Base-by-base conservation (phyloP, 208 protist genomes). In the Leishmania mexicana region DNA sequence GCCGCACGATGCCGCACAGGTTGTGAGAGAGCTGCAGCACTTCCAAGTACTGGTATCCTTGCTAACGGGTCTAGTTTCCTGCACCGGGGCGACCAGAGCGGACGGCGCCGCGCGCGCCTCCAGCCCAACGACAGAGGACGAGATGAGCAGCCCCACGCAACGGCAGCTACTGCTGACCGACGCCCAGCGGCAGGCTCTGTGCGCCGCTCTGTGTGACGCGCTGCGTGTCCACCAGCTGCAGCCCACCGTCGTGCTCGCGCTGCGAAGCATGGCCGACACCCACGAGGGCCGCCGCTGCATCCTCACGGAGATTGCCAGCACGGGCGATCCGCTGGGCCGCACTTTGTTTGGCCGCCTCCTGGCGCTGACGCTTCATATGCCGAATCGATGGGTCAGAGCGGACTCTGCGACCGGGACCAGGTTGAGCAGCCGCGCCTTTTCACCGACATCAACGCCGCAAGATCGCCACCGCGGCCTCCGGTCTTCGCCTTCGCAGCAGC, bases 301-400 rank as follows among this genome's bases (percentile, higher is more conserved):
- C 31, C 79, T 96, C 54, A 84, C 90, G 6, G 93, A 96, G 68
- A 92, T 93, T 17, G 78, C 76, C 42, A 74, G 72, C 45, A 71
- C 85, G 2, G 91, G 91, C 1, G 91, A 95, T 38, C 89, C 91
- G 13, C 76, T 93, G 35, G 78, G 85, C 5, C 93, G 93, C 6
- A 93, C 81, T n/a, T 80, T 85, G 71, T 96, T 96, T 81, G 93
- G 93, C 8, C 89, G 93, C 64, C 76, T 95, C 17, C 71, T 96
- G 38, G 86, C 82, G 5, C 57, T 94, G 49, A 94, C 90, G 42
- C 81, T 96, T 57, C 82, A 78, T 38, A 80, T 92, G 35, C 80
- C 83, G 4, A 80, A 74, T 24, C 31, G 81, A 8, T 86, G 79
- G 85, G 45, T 38, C 0, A 51, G 47, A 1, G 75, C 40, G 57